phyloP scores from a whole-genome alignment of 2,329 filamentous ascomycete species.

The Talaromyces funiculosus region DNA sequence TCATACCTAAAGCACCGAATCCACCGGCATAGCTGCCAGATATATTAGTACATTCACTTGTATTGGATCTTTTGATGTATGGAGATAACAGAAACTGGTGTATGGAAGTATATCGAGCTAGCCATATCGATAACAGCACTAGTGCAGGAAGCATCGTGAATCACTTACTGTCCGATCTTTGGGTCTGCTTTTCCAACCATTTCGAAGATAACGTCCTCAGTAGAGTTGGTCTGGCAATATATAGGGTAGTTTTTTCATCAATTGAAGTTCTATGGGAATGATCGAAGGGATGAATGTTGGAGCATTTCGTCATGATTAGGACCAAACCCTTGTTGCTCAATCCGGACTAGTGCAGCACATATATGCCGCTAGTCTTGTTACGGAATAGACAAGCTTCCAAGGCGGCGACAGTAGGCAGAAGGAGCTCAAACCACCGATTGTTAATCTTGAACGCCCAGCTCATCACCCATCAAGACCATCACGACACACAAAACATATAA shows the following conservation, averaged over 20 bases:
- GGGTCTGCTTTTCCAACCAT: slow-evolving; percentile 11
- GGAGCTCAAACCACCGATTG: slow-evolving; percentile 8
- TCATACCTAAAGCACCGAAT: slow-evolving; percentile 10
- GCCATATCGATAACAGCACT: background rate
- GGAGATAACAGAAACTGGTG: background rate
- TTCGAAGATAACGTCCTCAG: background rate
- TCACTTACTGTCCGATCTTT: slow-evolving; percentile 10
- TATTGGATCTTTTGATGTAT: too few species aligned
- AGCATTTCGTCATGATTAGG: slow-evolving; percentile 8
- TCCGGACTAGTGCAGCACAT: background rate
- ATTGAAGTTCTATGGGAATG: background rate
- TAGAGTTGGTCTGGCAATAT: background rate
- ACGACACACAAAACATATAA: slow-evolving; percentile 15
- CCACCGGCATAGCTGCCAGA: slow-evolving; percentile 4
- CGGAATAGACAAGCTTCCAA: background rate
- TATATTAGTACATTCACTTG: background rate
- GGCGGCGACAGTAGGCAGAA: slow-evolving; percentile 3
- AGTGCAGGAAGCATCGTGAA: background rate
- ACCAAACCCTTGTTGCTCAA: background rate
- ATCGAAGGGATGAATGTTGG: background rate
- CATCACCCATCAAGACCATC: slow-evolving; percentile 15
- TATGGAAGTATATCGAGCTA: background rate
- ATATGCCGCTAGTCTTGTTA: background rate
- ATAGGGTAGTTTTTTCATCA: background rate
- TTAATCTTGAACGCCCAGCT: background rate